Conservation (phyloP, 2,329 filamentous ascomycete species). For the Chaetomiaceae sp. region DNA sequence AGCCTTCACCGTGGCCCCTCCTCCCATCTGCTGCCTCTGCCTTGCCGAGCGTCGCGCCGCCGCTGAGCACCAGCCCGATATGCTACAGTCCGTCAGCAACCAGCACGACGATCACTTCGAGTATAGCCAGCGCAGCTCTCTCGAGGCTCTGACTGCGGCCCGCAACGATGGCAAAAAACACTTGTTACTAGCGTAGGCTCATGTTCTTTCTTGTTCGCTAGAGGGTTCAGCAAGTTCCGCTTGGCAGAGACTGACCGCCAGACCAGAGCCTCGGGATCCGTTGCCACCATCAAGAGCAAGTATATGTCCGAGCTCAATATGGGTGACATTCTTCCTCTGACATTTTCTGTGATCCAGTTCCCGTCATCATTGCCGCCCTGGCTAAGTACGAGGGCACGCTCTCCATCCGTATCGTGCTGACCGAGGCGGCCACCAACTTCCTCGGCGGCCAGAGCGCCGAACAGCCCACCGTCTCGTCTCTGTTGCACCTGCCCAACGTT, state of each 20-base stretch:
- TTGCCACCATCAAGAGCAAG: slow-evolving; percentile 25
- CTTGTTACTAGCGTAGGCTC: slow-evolving; percentile 21
- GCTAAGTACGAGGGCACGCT: slow-evolving; percentile 44
- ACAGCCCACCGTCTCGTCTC: slow-evolving; percentile 60
- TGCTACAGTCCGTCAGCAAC: slow-evolving; percentile 17
- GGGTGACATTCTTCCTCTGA: background rate
- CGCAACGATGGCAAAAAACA: slow-evolving; percentile 18
- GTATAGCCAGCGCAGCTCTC: slow-evolving; percentile 12
- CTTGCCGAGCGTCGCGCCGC: too few species aligned
- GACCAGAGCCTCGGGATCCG: slow-evolving; percentile 23
- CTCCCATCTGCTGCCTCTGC: too few species aligned
- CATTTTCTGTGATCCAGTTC: slow-evolving; percentile 25
- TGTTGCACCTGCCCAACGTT: slow-evolving; percentile 61
- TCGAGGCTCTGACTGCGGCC: slow-evolving; percentile 16
- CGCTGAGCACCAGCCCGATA: background rate
- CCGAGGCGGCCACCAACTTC: slow-evolving; percentile 66
- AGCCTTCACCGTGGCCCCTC: too few species aligned
- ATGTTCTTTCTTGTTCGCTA: background rate
- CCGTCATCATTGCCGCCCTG: slow-evolving; percentile 57
- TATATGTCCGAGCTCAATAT: background rate
- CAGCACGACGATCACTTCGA: slow-evolving; percentile 18
- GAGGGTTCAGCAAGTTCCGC: background rate
- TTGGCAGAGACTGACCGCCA: background rate
- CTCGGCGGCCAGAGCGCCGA: slow-evolving; percentile 69
- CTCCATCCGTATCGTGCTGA: slow-evolving; percentile 81